Evolutionary conservation across 2,329 filamentous ascomycete genomes (phyloP), one percentile per base, ranked within the genome.

Genomic region (Trichophaea hybrida): DNA sequence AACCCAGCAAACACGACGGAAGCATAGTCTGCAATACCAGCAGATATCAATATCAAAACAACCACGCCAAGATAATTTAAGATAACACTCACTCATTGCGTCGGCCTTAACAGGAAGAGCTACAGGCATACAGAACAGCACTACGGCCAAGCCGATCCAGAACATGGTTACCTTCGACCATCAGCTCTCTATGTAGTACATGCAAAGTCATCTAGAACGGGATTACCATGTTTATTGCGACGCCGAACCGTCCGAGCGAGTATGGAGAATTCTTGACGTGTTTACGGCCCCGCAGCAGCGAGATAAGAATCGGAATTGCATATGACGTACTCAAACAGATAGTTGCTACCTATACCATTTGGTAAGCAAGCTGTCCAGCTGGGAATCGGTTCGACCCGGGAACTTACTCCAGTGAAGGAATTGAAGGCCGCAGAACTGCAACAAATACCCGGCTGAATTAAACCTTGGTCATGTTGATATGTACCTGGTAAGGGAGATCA

Each of bases 291-390:
- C 83, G 79, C 1, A 88, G 66, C 2, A 90, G 73, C 8, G 78
- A 84, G 60, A 90, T 82, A 8, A 88, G 72, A 58, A 90, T 87
- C 0, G 86, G 86, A 13, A 88, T 76, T 12, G 83, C 85, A 70
- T 90, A 90, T 0, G 84, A 87, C 3, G 82, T 81, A 0, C 81
- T 84, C 0, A 90, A 78, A 65, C 85, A 88, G 69, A 90, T 88
- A 4, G 85, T 89, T 1, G 85, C 86, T 0, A 88, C 85, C 24
- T 24, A 24, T 24, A 24, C 24, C 24, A 24, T 24, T 24, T n/a
- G n/a, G 24, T 24, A 24, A 24, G 24, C 24, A 24, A 24, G 24
- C 24, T 24, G 24, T 3, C 24, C 24, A 24, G 24, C 24, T 24
- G 24, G 24, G 24, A 24, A 24, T 24, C 24, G 24, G 24, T 24